Base-by-base conservation (phyloP, 176 grass and related monocot genomes). In the Avena insularis region DNA sequence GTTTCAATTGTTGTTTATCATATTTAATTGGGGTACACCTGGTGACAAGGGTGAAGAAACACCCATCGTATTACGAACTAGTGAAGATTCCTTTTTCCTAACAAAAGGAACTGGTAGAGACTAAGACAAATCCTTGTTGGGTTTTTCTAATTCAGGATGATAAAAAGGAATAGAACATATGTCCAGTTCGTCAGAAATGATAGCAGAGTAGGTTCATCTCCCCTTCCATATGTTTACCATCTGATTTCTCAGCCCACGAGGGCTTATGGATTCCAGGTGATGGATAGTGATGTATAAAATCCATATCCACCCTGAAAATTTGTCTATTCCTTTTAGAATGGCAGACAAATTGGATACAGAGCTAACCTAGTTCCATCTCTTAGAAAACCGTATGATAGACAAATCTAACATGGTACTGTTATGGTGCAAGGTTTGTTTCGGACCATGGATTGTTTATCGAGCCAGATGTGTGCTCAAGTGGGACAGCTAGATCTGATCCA, bases 161-260 rank as follows among this genome's bases (percentile, higher is more conserved):
- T 51, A 12, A 47, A 76, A 62, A 84, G 38, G 25, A 63, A 76
- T 10, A 84, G 38, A 85, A 51, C 43, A 76, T 49, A 12, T 56
- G 0, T 84, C 16, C 23, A 49, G 62, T 76, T 50, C 2, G 43
- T 49, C 71, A 76, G 43, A 50, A 76, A 49, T 29, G 15, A 75
- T 84, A 75, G 83, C 11, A 85, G 58, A 62, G 15, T 64, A 85
- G 72, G 71, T 85, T 85, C 72, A 77, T 38, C 83, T 53, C 83
- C 71, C 45, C 27, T 64, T 65, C 83, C 16, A 65, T 77, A 51
- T 16, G 1, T 62, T 33, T 50, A 51, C 13, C 12, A 19, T 63
- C 25, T 76, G 17, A 76, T 66, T 53, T 16, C 46, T 65, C 58
- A 38, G 21, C 45, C 43, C 58, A 77, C 17, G 46, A 85, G 12